A percentile compares a stretch with the other conserved stretches of the same genome.
These are phyloP conservation scores for Ormosia emarginata DNA, from an alignment of 306 rosid species.

Conservation along the genomic window DNA sequence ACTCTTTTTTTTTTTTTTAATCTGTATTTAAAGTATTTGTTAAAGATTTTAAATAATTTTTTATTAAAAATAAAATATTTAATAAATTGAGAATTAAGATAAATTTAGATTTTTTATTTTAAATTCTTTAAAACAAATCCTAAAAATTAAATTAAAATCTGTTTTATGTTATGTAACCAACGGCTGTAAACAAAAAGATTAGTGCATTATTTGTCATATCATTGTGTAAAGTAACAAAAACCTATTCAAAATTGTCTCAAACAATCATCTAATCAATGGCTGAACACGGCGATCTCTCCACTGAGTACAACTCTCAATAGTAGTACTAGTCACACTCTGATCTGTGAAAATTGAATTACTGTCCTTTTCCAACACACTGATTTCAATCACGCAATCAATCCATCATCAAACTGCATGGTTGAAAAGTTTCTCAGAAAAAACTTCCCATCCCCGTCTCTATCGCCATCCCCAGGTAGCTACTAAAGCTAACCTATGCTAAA, in stretches of 20 bases:
- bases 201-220: too few species aligned
- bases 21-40: too few species aligned
- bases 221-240: background rate
- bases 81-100: too few species aligned
- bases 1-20: too few species aligned
- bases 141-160: too few species aligned
- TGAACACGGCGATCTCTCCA: background rate
- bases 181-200: too few species aligned
- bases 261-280: background rate
- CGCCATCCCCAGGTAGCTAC: background rate
- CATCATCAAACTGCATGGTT: background rate
- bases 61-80: too few species aligned
- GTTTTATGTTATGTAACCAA: too few species aligned
- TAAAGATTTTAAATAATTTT: too few species aligned
- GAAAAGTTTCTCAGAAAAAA: background rate
- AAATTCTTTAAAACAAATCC: too few species aligned
- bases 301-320: background rate
- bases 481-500: background rate
- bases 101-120: too few species aligned
- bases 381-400: background rate
- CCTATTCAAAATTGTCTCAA: too few species aligned
- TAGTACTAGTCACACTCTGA: background rate
- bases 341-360: background rate
- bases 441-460: background rate
- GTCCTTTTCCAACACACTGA: conserved; percentile 12